Conservation (phyloP, 139 green algal genomes). For the Coccomyxa sp. region DNA sequence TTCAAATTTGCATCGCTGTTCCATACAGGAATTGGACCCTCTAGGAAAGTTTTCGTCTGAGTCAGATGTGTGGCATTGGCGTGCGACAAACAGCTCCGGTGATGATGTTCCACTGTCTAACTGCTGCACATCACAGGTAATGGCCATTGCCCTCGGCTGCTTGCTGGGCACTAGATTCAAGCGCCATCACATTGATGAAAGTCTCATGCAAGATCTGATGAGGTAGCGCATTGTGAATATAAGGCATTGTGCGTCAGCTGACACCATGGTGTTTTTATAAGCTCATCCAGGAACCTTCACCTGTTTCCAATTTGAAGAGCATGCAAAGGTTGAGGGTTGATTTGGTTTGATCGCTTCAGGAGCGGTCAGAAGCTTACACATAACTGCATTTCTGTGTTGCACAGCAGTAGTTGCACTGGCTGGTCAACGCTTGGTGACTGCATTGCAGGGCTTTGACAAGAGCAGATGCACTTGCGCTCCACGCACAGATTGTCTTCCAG, state of each 20-base stretch:
- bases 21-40: constrained; percentile 58
- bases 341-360: too few relatives aligned
- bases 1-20: not conserved
- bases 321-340: not conserved
- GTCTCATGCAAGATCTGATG: not conserved
- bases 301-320: not conserved
- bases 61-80: constrained; percentile 55
- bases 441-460: not conserved
- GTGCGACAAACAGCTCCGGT: constrained; percentile 19
- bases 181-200: not conserved
- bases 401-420: not conserved
- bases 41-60: constrained; percentile 57
- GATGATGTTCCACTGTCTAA: not conserved
- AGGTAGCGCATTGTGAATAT: too few relatives aligned
- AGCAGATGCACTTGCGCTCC: not conserved
- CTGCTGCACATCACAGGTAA: not conserved
- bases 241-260: too few relatives aligned
- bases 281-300: not conserved
- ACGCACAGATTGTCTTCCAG: not conserved
- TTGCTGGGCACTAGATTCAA: not conserved
- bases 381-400: not conserved
- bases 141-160: too few relatives aligned
- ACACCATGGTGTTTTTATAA: not conserved
- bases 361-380: not conserved
- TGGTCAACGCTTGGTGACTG: not conserved